Conservation (phyloP, 768 basidiomycete species). For the Tricholoma flavovirens region DNA sequence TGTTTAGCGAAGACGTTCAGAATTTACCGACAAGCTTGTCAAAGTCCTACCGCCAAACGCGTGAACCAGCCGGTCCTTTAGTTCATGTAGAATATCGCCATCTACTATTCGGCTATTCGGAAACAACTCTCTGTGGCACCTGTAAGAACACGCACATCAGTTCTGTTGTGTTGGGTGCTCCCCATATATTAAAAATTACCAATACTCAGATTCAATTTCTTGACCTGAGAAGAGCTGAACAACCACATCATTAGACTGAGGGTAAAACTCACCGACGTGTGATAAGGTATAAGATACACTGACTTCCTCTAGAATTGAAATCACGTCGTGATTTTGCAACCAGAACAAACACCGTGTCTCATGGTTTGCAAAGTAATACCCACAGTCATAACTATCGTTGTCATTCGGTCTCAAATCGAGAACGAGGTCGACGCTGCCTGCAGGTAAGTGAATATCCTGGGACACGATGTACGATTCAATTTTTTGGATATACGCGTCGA, state of each 20-base stretch:
- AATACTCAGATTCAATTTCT: constrained; percentile 6
- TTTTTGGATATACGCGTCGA: no score
- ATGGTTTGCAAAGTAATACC: constrained; percentile 7
- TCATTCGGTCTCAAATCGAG: background rate
- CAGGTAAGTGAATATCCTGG: no score
- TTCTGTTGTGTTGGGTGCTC: background rate
- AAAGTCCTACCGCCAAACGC: constrained; percentile 2
- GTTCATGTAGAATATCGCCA: background rate
- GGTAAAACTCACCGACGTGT: background rate
- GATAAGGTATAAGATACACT: background rate
- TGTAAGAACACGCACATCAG: background rate
- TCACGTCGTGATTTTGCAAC: constrained; percentile 5
- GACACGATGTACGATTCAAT: no score
- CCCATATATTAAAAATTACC: background rate
- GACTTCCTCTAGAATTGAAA: constrained; percentile 5
- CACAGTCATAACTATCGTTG: background rate
- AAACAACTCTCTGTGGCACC: constrained; percentile 7
- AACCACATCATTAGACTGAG: no score
- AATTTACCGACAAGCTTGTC: background rate
- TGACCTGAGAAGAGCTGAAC: no score
- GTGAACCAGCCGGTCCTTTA: constrained; percentile 3
- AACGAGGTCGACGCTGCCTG: constrained; percentile 1
- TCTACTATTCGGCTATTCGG: background rate
- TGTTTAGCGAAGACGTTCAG: background rate
- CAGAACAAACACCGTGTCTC: background rate